Conservation (phyloP, 2,329 filamentous ascomycete species). For the Chaetomiaceae sp. region DNA sequence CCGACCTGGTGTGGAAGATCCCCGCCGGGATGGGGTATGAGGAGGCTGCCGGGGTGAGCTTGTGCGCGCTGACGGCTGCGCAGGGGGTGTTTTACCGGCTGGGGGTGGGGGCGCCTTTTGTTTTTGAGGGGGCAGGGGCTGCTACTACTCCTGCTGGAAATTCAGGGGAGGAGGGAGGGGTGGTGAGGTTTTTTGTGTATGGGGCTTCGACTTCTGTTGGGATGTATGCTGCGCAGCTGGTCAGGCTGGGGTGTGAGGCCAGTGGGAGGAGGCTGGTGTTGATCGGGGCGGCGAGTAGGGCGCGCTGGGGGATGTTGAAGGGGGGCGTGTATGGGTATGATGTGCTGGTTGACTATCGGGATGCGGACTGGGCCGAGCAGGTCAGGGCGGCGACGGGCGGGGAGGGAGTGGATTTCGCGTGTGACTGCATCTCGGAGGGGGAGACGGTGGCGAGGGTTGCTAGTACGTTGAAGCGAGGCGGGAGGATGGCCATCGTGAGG, state of each 20-base stretch:
- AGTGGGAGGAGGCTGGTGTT: neutral
- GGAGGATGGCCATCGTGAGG: neutral
- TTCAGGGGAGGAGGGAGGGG: neutral
- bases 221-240: neutral
- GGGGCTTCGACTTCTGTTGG: neutral
- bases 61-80: neutral
- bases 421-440: neutral
- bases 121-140: no score
- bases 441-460: neutral
- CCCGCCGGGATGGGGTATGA: neutral
- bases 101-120: neutral
- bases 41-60: neutral
- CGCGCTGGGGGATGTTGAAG: neutral
- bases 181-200: neutral
- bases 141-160: no score
- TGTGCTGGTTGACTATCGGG: neutral
- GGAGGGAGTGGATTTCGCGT: neutral
- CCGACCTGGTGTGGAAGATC: neutral
- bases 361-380: neutral
- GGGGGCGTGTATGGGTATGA: neutral
- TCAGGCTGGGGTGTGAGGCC: neutral
- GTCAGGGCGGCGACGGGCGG: neutral
- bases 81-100: neutral
- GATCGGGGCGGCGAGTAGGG: neutral
- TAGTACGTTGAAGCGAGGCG: neutral